phyloP scores from a whole-genome alignment of 192 early-diverging fungal genomes.

The Spizellomyces punctatus region DNA sequence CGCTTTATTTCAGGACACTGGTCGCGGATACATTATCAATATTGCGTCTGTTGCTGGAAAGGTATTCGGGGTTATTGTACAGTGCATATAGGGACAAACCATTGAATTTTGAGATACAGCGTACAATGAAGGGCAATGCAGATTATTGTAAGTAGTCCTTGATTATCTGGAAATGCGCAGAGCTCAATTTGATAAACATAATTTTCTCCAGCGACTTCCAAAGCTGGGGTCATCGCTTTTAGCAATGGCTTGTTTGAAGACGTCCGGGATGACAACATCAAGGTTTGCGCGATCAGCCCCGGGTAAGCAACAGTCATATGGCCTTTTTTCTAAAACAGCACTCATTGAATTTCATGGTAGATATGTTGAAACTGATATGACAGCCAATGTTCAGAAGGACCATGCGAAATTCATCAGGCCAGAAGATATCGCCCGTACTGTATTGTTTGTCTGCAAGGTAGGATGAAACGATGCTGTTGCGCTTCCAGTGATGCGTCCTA shows the following conservation, averaged over 20 bases:
- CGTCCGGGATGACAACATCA: slow-evolving; percentile 10
- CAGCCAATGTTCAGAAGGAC: not conserved
- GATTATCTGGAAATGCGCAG: too few relatives aligned
- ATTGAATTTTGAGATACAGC: not conserved
- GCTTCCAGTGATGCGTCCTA: not conserved
- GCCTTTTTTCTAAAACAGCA: not conserved
- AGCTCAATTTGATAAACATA: too few relatives aligned
- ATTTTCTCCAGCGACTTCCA: not conserved
- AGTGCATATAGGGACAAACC: too few relatives aligned
- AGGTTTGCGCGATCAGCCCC: slow-evolving; percentile 15
- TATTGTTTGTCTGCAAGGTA: slow-evolving; percentile 14
- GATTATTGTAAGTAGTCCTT: not conserved
- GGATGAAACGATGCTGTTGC: not conserved
- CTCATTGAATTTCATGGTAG: not conserved
- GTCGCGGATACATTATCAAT: slow-evolving; percentile 17
- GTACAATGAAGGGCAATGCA: not conserved
- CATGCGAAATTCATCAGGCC: slow-evolving; percentile 8
- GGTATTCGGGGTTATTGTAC: too few relatives aligned
- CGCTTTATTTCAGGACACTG: not conserved
- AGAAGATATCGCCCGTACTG: slow-evolving; percentile 9
- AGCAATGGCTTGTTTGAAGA: slow-evolving; percentile 13
- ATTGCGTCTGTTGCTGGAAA: slow-evolving; percentile 9
- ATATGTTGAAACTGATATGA: slow-evolving; percentile 13
- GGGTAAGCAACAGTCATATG: not conserved
- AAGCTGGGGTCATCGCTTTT: slow-evolving; percentile 10